These are phyloP conservation scores for Rhizopogon hawkerae DNA, from an alignment of 1,284 basidiomycete species.

Conservation along the genomic window DNA sequence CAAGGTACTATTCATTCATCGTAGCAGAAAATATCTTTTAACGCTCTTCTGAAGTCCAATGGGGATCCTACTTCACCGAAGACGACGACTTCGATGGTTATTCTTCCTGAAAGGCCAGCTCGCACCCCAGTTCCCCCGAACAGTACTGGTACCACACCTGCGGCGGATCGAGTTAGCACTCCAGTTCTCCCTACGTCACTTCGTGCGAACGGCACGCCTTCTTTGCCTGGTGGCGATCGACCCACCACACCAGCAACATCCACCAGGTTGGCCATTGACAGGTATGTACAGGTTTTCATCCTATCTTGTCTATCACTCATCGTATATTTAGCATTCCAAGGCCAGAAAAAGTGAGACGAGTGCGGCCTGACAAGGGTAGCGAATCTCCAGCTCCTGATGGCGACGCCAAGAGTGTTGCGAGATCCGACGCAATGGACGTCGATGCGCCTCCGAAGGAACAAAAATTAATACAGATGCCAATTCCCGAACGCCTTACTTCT, in stretches of 20 bases:
- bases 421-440: slow-evolving; percentile 34
- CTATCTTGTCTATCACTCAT: slow-evolving; percentile 3
- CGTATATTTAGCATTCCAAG: slow-evolving; percentile 48
- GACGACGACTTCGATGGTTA: slow-evolving; percentile 22
- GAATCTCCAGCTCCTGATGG: slow-evolving; percentile 34
- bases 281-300: slow-evolving; percentile 31
- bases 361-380: slow-evolving; percentile 46
- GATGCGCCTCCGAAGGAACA: slow-evolving; percentile 20
- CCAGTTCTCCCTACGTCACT: slow-evolving; percentile 47
- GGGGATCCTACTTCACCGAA: slow-evolving; percentile 32
- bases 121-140: slow-evolving; percentile 30
- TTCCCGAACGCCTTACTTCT: slow-evolving; percentile 11
- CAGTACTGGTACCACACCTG: slow-evolving; percentile 25
- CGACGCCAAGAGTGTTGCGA: slow-evolving; percentile 17
- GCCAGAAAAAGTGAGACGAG: slow-evolving; percentile 67
- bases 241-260: slow-evolving; percentile 25
- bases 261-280: slow-evolving; percentile 57
- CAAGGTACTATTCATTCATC: slow-evolving; percentile 10
- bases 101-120: slow-evolving; percentile 31
- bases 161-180: slow-evolving; percentile 13
- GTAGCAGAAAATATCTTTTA: slow-evolving; percentile 14
- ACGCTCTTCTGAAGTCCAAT: slow-evolving; percentile 24
- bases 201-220: slow-evolving; percentile 31
- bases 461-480: slow-evolving; percentile 19
- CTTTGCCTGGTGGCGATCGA: slow-evolving; percentile 16